Percentiles rank a stretch among this genome's conserved stretches.
phyloP scores from a whole-genome alignment of 2,329 filamentous ascomycete genomes.

The Lachnellula arida region DNA sequence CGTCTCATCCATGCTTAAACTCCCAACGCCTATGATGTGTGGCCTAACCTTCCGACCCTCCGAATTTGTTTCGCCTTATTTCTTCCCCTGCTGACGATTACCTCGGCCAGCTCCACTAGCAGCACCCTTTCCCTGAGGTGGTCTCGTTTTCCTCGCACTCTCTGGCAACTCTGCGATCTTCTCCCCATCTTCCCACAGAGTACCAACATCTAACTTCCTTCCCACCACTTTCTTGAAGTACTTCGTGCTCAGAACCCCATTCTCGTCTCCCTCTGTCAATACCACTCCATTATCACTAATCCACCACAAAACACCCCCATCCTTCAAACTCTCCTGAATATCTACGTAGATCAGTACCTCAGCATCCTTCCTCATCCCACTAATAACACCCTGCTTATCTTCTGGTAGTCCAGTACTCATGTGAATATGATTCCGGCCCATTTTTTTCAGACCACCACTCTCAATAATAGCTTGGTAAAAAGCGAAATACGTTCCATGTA shows the following conservation, averaged over 20 bases:
- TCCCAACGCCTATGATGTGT: neutral
- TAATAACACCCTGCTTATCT: conserved; percentile 50
- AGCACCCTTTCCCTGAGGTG: neutral
- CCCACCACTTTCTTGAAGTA: conserved; percentile 71
- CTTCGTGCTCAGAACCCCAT: conserved; percentile 58
- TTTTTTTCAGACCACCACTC: conserved; percentile 72
- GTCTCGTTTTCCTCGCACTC: neutral
- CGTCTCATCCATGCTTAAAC: too few relatives aligned
- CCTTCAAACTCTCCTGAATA: conserved; percentile 59
- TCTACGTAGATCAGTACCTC: conserved; percentile 77
- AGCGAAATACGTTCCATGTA: conserved; percentile 86
- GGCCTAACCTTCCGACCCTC: neutral
- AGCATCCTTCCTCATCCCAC: conserved; percentile 74
- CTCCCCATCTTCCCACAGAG: conserved; percentile 68
- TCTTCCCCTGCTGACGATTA: conserved; percentile 3
- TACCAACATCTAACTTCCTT: conserved; percentile 51
- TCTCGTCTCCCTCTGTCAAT: conserved; percentile 55
- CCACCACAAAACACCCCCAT: conserved; percentile 66
- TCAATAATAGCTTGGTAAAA: conserved; percentile 72
- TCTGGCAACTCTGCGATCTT: conserved; percentile 61
- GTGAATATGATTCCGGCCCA: conserved; percentile 86
- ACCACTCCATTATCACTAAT: conserved; percentile 74
- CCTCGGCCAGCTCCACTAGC: neutral
- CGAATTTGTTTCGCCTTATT: neutral
- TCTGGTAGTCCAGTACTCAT: conserved; percentile 70